A percentile compares a stretch with the other conserved stretches of the same genome.
phyloP scores from a whole-genome alignment of 2,329 filamentous ascomycete species.

The Aspergillus sclerotialis region DNA sequence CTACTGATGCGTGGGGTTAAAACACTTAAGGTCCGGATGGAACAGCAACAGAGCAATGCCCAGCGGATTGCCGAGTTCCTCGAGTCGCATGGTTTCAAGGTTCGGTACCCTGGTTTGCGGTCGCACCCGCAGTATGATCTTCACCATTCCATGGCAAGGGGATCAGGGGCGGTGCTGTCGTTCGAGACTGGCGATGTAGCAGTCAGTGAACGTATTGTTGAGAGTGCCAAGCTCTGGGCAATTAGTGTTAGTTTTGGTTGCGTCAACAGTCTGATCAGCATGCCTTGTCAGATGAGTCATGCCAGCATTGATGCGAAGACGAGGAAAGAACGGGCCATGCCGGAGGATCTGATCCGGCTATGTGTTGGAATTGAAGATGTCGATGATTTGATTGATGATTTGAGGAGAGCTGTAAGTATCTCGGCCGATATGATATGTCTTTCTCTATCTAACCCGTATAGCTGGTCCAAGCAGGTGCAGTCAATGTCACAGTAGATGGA shows the following conservation, averaged over 20 bases:
- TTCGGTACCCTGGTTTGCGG: conserved; percentile 88
- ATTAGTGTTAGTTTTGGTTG: conserved; percentile 98
- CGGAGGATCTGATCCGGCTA: conserved; percentile 90
- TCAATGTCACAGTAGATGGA: conserved; percentile 75
- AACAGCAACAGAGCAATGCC: conserved; percentile 92
- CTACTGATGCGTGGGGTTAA: conserved; percentile 92
- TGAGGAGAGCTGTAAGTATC: conserved; percentile 74
- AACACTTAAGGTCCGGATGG: conserved; percentile 95
- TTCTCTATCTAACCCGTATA: conserved; percentile 28
- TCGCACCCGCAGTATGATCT: conserved; percentile 95
- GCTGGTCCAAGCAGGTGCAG: conserved; percentile 91
- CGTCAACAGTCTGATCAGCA: conserved; percentile 96
- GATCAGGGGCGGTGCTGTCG: conserved; percentile 85
- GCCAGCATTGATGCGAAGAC: conserved; percentile 97
- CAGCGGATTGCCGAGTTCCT: conserved; percentile 88
- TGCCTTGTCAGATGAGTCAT: conserved; percentile 99
- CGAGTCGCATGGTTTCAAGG: conserved; percentile 83
- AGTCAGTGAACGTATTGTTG: conserved; percentile 86
- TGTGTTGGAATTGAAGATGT: conserved; percentile 96
- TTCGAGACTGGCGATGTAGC: conserved; percentile 88
- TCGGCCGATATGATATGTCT: neutral
- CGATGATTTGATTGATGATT: conserved; percentile 85
- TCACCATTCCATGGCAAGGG: conserved; percentile 91
- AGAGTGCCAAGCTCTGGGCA: conserved; percentile 82
- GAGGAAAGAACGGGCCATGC: conserved; percentile 78